A percentile compares a stretch with the other conserved stretches of the same genome.
These are phyloP conservation scores for Trichodelitschia bisporula DNA, from an alignment of 495 filamentous ascomycete species.

Conservation along the genomic window DNA sequence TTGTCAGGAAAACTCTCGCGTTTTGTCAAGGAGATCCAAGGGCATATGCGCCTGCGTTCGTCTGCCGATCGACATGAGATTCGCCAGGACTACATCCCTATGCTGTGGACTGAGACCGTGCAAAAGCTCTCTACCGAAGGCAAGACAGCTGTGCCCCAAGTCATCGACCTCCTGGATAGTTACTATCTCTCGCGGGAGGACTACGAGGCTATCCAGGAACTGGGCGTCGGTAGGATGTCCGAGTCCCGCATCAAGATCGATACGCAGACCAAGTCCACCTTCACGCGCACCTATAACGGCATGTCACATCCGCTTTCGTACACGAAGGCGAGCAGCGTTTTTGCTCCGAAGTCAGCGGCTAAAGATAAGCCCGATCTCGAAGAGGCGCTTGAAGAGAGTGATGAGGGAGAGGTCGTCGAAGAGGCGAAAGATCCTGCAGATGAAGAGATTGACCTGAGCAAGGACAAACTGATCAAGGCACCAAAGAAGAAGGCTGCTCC, in stretches of 20 bases:
- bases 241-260: conserved; percentile 53
- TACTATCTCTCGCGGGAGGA: conserved; percentile 95
- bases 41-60: conserved; percentile 79
- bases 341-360: conserved; percentile 37
- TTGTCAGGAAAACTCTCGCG: conserved; percentile 47
- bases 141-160: conserved; percentile 16
- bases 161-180: conserved; percentile 80
- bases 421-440: conserved; percentile 31
- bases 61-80: conserved; percentile 90
- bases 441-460: conserved; percentile 47
- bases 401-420: conserved; percentile 39
- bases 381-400: conserved; percentile 83
- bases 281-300: conserved; percentile 72
- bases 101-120: conserved; percentile 66
- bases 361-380: conserved; percentile 84
- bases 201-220: conserved; percentile 75
- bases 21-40: conserved; percentile 81
- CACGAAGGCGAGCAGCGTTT: conserved; percentile 68
- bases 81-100: conserved; percentile 76
- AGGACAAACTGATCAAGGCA: conserved; percentile 88
- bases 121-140: conserved; percentile 22
- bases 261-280: conserved; percentile 60
- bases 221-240: conserved; percentile 67
- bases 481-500: conserved; percentile 38
- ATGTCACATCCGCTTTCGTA: conserved; percentile 79